These are phyloP conservation scores for Discostella stelligera DNA, from an alignment of 352 stramenopile species.

Conservation along the genomic window DNA sequence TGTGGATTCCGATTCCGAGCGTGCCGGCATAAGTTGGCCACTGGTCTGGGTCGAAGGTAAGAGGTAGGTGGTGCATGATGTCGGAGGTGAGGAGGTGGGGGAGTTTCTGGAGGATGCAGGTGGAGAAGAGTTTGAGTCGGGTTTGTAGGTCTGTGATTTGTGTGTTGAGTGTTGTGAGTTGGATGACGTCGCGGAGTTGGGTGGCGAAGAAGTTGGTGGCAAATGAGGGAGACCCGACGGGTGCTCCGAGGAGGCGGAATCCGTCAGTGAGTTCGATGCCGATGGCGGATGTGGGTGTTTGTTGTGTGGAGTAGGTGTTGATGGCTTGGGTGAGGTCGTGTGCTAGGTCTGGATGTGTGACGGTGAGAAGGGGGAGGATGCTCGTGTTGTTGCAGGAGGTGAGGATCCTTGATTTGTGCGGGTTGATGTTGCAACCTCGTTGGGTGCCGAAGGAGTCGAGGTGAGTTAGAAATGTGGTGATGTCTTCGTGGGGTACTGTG, in stretches of 20 bases:
- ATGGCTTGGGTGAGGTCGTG: no score
- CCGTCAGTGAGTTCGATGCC: no score
- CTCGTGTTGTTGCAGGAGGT: conserved; percentile 20
- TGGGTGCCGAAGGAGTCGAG: background rate
- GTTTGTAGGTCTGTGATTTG: conserved; percentile 22
- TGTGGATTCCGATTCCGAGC: no score
- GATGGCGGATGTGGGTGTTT: no score
- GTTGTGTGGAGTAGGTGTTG: no score
- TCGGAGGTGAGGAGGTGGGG: conserved; percentile 23
- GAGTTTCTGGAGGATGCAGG: conserved; percentile 28
- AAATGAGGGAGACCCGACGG: conserved; percentile 5
- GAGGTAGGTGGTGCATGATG: conserved; percentile 16
- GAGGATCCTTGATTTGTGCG: conserved; percentile 27
- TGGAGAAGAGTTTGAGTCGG: conserved; percentile 19
- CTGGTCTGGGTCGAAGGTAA: background rate
- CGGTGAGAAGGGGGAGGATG: background rate
- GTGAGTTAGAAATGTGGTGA: background rate
- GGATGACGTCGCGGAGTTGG: background rate
- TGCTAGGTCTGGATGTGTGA: background rate
- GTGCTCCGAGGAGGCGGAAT: no score
- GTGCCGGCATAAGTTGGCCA: background rate
- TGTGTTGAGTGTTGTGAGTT: background rate
- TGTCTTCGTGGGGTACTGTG: no score
- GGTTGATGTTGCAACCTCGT: conserved; percentile 7
- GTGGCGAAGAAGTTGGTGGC: conserved; percentile 3